These are phyloP conservation scores for Saccharomycopsis selenospora DNA, from an alignment of 805 yeast genomes.

Conservation along the genomic window DNA sequence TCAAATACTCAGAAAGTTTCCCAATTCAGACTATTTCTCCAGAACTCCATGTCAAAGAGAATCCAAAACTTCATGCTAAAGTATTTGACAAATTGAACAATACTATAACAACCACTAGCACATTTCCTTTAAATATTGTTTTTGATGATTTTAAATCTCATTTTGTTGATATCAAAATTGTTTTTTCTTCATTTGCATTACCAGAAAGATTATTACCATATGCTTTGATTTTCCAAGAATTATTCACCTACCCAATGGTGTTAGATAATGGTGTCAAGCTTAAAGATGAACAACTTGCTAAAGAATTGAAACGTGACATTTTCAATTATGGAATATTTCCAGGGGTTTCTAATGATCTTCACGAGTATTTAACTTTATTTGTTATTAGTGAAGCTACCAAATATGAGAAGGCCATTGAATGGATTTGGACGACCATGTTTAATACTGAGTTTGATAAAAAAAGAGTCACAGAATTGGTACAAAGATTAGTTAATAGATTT, in stretches of 20 bases:
- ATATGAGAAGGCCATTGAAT: conserved; percentile 62
- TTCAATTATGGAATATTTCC: conserved; percentile 48
- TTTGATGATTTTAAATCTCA: conserved; percentile 75
- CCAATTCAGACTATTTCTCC: conserved; percentile 47
- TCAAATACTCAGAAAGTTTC: conserved; percentile 61
- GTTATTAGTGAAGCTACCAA: conserved; percentile 44
- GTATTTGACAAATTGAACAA: conserved; percentile 10
- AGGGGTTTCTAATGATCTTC: conserved; percentile 53
- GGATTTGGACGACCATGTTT: conserved; percentile 65
- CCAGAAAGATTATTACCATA: conserved; percentile 53
- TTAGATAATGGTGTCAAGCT: conserved; percentile 51
- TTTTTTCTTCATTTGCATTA: conserved; percentile 48
- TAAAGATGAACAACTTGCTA: conserved; percentile 71
- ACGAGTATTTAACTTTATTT: conserved; percentile 60
- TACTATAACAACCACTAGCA: conserved; percentile 27
- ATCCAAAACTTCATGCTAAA: conserved; percentile 24
- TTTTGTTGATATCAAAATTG: conserved; percentile 61
- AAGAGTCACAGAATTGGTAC: conserved; percentile 59
- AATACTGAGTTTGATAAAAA: conserved; percentile 64
- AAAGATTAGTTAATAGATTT: conserved; percentile 50
- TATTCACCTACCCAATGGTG: conserved; percentile 67
- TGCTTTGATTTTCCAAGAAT: conserved; percentile 54
- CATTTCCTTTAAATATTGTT: conserved; percentile 65
- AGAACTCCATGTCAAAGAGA: conserved; percentile 3
- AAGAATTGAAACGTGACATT: conserved; percentile 65